These are phyloP conservation scores for Apiospora phragmitis DNA, from an alignment of 2,329 filamentous ascomycete species.

Conservation along the genomic window DNA sequence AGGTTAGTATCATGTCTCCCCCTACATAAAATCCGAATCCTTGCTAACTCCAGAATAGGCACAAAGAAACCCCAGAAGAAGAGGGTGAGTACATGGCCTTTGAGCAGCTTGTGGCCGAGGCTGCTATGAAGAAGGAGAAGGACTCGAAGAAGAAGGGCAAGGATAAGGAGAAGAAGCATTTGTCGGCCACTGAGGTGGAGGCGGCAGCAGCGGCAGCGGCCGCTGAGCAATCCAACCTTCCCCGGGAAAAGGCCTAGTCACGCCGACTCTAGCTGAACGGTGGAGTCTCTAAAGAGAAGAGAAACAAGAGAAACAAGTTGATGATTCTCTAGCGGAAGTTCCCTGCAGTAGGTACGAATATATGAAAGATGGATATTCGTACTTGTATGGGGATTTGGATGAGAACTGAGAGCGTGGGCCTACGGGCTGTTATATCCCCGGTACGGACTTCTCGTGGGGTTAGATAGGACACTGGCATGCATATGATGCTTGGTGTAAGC, in stretches of 20 bases:
- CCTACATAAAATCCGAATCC: not conserved
- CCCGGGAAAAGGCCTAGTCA: constrained; percentile 22
- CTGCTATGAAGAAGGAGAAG: constrained; percentile 91
- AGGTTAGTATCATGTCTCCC: constrained; percentile 56
- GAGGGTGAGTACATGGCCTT: constrained; percentile 99
- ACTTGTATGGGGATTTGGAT: not conserved
- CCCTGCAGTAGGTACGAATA: not conserved
- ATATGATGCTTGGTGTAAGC: constrained; percentile 2
- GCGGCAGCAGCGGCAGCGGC: constrained; percentile 15
- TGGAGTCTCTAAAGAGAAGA: not conserved
- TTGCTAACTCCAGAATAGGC: constrained; percentile 56
- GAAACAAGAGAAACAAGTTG: not conserved
- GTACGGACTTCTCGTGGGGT: not conserved
- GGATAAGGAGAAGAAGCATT: constrained; percentile 46
- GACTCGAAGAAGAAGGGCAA: constrained; percentile 70
- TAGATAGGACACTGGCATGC: not conserved
- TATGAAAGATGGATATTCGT: not conserved
- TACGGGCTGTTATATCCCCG: not conserved
- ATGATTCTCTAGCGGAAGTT: not conserved
- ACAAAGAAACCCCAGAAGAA: constrained; percentile 83
- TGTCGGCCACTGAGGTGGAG: not conserved
- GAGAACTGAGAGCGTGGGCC: not conserved
- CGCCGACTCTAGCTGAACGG: not conserved
- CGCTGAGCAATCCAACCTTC: constrained; percentile 18
- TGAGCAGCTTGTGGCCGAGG: constrained; percentile 95